Evolutionary conservation across 257 asterid species (phyloP), one percentile per base, ranked within the genome.

Genomic region (Cynanchum wilfordii): DNA sequence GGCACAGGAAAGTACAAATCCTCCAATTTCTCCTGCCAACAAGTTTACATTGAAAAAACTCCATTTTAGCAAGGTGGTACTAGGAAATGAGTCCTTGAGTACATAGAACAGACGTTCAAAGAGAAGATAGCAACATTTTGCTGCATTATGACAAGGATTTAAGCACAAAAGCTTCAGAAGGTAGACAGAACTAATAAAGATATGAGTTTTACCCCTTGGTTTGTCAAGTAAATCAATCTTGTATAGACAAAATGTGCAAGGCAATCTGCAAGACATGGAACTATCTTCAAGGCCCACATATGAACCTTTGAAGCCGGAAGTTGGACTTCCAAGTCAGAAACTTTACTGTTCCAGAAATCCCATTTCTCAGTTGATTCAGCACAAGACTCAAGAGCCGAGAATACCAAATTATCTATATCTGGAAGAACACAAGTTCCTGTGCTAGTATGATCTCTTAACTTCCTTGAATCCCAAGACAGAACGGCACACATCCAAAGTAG

Each of bases 241-340:
- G 95, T 74, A 59, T 83, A 84, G 73, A 91, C 83, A 56, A 95
- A 95, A 54, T 88, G 92, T 58, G 77, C 82, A 70, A 91, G 84
- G 86, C 95, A 87, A 75, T 95, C 92, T 2, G 95, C 89, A 54
- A 95, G 93, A 63, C 81, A 80, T 17, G 99, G 97, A 52, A 88
- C 70, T 25, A 90, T 87, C 79, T 81, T 87, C 87, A 95, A 76
- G 10, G 85, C 93, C 99, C 99, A 95, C 68, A 77, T 38, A 75
- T 82, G 87, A 81, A 89, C 51, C 79, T 90, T 86, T 50, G 82
- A 75, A 69, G 83, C 93, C 68, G 89, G 92, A 76, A 95, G 89
- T 72, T 82, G 78, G 78, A 88, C 71, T 80, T 87, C 84, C 81
- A 87, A n/a, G 10, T 77, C 83, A 4, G 74, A 76, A 75, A 79